Base-by-base conservation (phyloP, 257 asterid genomes). In the Solanum clarkiae region DNA sequence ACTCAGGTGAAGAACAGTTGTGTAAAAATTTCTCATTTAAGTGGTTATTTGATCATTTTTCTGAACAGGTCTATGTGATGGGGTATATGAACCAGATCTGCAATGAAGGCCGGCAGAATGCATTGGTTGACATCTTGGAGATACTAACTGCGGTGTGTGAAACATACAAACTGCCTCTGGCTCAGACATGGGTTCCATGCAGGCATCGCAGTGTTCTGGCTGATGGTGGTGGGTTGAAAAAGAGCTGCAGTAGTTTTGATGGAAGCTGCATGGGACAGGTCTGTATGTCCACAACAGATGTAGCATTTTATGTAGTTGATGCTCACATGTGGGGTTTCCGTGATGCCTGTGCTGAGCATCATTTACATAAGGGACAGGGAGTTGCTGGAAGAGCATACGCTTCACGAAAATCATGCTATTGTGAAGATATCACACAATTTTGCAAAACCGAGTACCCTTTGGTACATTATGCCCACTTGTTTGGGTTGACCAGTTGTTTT, bases 91-190 rank as follows among this genome's bases (percentile, higher is more conserved):
- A 55, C 36, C 93, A 94, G 97, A 94, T 95, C 86, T 92, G 98
- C 91, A 95, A 95, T 72, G 93, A 93, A 90, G 94, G 96, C 80
- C 96, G 98, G 63, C 96, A 94, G 83, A 92, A 94, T 24, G 82
- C 82, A 77, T 53, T 77, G 63, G 85, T 53, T 72, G 79, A 82
- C 15, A 86, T 86, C 74, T 63, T 86, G 75, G 85, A 86, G 85
- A 70, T 86, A 42, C 79, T 86, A 66, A 84, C 81, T 11, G 59
- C 60, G 2, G 81, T 68, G 36, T 70, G 81, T 79, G 86, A 79
- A 84, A 84, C 86, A 65, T 80, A 84, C 81, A 68, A 84, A 55
- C 62, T 84, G 22, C 89, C 89, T 42, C 86, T 86, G 72, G 89
- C 89, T 84, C 89, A 86, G 85, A 83, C 88, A 15, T 86, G 88